Evolutionary conservation across 1,284 basidiomycete species (phyloP).

Genomic region (Leccinum fuscescens): DNA sequence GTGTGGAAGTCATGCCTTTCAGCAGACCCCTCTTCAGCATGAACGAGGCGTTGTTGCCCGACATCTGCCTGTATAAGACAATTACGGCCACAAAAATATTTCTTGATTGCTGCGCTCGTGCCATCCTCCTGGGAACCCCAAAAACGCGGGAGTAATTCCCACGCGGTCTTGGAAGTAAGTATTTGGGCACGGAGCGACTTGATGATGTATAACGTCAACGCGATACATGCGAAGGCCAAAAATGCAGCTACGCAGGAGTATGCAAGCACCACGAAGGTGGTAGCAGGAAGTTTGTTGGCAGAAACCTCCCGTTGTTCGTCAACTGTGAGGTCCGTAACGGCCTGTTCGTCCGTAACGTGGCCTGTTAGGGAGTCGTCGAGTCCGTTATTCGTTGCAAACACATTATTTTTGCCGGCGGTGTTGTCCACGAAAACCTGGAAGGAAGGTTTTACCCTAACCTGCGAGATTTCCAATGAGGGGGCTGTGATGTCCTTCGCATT

Average conservation of each 20-base stretch:
- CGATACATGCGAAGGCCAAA: slow-evolving; percentile 37
- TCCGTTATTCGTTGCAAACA: background rate
- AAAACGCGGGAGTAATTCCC: slow-evolving; percentile 36
- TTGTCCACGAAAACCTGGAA: background rate
- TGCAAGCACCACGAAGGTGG: slow-evolving; percentile 33
- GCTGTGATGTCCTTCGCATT: slow-evolving; percentile 2
- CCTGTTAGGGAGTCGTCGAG: background rate
- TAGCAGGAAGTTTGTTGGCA: background rate
- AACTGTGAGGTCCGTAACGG: background rate
- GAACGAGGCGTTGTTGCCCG: slow-evolving; percentile 1
- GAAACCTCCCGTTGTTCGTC: background rate
- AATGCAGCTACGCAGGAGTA: slow-evolving; percentile 40
- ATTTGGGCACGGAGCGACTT: slow-evolving; percentile 34
- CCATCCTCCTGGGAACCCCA: slow-evolving; percentile 24
- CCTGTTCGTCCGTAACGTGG: background rate
- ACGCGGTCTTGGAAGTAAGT: slow-evolving; percentile 32
- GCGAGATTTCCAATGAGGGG: slow-evolving; percentile 7
- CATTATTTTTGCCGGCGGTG: background rate
- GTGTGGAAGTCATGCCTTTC: slow-evolving; percentile 2
- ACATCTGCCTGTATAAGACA: slow-evolving; percentile 1
- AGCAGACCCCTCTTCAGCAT: slow-evolving; percentile 5
- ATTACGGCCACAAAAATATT: background rate
- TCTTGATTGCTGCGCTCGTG: background rate
- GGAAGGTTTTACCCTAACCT: background rate
- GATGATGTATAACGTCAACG: slow-evolving; percentile 35